These are phyloP conservation scores for Aphanomyces euteiches DNA, from an alignment of 352 stramenopile species.

Conservation along the genomic window DNA sequence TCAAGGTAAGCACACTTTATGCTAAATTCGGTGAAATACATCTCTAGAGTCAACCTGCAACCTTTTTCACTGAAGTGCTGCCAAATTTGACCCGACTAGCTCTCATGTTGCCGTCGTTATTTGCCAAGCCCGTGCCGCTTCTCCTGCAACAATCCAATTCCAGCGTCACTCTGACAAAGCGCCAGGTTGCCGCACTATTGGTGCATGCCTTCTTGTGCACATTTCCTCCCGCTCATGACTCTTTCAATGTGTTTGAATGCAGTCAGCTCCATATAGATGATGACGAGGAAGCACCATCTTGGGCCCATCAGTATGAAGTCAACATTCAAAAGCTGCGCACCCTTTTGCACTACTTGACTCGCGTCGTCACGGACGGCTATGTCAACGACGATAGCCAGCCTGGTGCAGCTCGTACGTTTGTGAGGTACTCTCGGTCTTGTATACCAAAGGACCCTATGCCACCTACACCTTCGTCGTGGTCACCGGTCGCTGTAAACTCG, in stretches of 20 bases:
- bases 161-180: constrained; percentile 43
- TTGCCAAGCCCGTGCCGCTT: constrained; percentile 39
- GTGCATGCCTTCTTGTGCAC: constrained; percentile 60
- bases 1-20: constrained; percentile 39
- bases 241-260: constrained; percentile 9
- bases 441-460: not conserved
- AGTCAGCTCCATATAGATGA: not conserved
- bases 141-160: constrained; percentile 36
- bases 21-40: not conserved
- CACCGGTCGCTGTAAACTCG: constrained; percentile 34
- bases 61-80: constrained; percentile 41
- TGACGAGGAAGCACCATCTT: not conserved
- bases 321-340: constrained; percentile 23
- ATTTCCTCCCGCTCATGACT: constrained; percentile 45
- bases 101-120: constrained; percentile 49
- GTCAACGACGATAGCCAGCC: constrained; percentile 26
- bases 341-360: constrained; percentile 24
- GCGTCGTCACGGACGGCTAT: constrained; percentile 14
- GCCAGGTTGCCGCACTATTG: constrained; percentile 47
- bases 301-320: not conserved
- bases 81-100: constrained; percentile 51
- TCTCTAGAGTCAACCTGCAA: no score
- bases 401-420: not conserved
- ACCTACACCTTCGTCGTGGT: not conserved
- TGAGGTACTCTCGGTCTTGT: constrained; percentile 20